Percentiles rank a stretch among this genome's conserved stretches.
Evolutionary conservation across 352 stramenopile species (phyloP).

Genomic region (Phytophthora pseudosyringae): DNA sequence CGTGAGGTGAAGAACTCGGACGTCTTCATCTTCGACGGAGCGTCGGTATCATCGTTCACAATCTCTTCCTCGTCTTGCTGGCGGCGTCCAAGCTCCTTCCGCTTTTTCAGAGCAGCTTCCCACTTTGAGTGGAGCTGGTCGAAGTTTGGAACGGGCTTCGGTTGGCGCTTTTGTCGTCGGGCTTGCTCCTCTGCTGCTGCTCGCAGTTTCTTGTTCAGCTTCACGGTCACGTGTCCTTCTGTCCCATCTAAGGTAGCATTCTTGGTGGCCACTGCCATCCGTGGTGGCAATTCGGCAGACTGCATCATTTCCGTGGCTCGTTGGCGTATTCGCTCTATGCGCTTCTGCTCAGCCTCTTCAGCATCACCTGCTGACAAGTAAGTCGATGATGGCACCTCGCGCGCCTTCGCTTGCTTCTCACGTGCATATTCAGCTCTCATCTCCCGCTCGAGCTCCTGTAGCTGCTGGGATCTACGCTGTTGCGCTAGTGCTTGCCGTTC

Average conservation of each 20-base stretch:
- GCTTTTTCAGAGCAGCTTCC: slow-evolving; percentile 53
- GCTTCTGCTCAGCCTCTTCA: slow-evolving; percentile 43
- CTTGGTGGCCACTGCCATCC: slow-evolving; percentile 50
- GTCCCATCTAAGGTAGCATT: background rate
- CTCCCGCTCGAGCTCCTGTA: slow-evolving; percentile 44
- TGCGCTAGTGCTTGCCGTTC: slow-evolving; percentile 53
- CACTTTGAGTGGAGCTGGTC: slow-evolving; percentile 61
- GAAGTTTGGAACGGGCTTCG: slow-evolving; percentile 74
- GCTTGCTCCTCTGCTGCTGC: slow-evolving; percentile 50
- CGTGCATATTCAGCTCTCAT: slow-evolving; percentile 42
- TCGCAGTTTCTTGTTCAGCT: slow-evolving; percentile 57
- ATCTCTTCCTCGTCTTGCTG: slow-evolving; percentile 22
- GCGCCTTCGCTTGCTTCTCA: slow-evolving; percentile 51
- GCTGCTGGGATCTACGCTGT: slow-evolving; percentile 48
- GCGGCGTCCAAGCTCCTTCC: slow-evolving; percentile 26
- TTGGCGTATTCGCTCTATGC: slow-evolving; percentile 58
- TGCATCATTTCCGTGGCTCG: slow-evolving; percentile 56
- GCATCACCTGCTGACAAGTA: slow-evolving; percentile 37
- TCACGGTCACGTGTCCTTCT: slow-evolving; percentile 45
- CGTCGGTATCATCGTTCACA: slow-evolving; percentile 2
- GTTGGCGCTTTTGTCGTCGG: slow-evolving; percentile 26
- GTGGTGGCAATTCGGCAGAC: slow-evolving; percentile 48
- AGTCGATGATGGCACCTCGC: slow-evolving; percentile 59
- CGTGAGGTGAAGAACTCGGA: slow-evolving; percentile 62
- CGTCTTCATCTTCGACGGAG: slow-evolving; percentile 11